Percentiles rank a stretch among this genome's conserved stretches.
Conservation (phyloP, 1,284 basidiomycete genomes). For the Meira nashicola region DNA sequence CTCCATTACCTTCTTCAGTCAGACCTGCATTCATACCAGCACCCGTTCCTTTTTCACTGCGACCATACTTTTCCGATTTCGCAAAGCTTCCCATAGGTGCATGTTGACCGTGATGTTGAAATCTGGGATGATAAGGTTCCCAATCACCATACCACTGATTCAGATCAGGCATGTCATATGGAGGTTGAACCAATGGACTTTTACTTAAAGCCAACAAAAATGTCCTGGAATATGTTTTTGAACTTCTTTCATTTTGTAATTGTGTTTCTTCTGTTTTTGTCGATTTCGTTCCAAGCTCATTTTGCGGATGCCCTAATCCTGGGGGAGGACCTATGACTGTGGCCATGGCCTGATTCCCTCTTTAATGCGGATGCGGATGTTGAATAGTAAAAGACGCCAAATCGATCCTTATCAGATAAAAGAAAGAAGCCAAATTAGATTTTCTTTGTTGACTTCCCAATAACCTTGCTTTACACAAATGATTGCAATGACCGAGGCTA, state of each 20-base stretch:
- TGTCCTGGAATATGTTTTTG: no score
- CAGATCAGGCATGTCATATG: conserved; percentile 69
- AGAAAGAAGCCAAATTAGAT: no score
- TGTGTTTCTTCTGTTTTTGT: no score
- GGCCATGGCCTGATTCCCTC: not conserved
- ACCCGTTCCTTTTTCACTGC: not conserved
- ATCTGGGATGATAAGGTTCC: conserved; percentile 60
- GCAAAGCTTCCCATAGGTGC: conserved; percentile 8
- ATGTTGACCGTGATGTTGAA: conserved; percentile 59
- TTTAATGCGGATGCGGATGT: not conserved
- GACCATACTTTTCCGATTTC: not conserved
- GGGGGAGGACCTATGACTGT: not conserved
- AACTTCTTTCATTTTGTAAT: no score
- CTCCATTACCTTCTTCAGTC: conserved; percentile 20
- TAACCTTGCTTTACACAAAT: no score
- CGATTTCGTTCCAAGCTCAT: conserved; percentile 16
- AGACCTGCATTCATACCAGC: conserved; percentile 6
- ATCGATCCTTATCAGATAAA: no score
- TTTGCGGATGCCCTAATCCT: conserved; percentile 9
- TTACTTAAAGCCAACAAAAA: conserved; percentile 63
- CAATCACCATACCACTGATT: conserved; percentile 73
- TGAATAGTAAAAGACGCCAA: not conserved
- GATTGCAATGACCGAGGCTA: no score
- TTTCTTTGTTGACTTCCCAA: no score
- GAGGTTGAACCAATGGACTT: conserved; percentile 71